These are phyloP conservation scores for Pseudocercospora macadamiae DNA, from an alignment of 2,329 filamentous ascomycete species.

Conservation along the genomic window DNA sequence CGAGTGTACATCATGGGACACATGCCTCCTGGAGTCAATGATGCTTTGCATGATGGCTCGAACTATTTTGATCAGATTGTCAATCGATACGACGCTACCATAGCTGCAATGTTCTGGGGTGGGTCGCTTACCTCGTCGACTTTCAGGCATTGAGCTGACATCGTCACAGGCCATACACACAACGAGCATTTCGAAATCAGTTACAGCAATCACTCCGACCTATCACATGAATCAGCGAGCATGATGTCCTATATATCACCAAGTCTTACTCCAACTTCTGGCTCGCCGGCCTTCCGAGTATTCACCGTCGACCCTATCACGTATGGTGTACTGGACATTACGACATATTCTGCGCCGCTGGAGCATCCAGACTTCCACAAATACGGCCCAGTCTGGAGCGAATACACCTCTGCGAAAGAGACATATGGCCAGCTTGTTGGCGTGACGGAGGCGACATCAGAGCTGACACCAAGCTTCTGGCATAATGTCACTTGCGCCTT, in stretches of 20 bases:
- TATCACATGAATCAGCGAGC: constrained; percentile 48
- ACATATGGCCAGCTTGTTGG: constrained; percentile 51
- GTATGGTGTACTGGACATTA: constrained; percentile 58
- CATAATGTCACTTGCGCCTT: constrained; percentile 59
- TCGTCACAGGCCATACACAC: constrained; percentile 56
- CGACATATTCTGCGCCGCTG: constrained; percentile 60
- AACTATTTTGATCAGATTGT: constrained; percentile 41
- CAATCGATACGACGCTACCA: constrained; percentile 56
- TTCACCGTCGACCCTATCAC: constrained; percentile 62
- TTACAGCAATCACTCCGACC: constrained; percentile 54
- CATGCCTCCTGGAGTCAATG: constrained; percentile 54
- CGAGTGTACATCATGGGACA: constrained; percentile 63
- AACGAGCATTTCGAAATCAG: constrained; percentile 60
- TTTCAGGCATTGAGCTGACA: background rate
- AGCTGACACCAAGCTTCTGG: constrained; percentile 63
- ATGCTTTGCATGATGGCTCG: constrained; percentile 56
- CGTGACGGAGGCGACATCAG: constrained; percentile 40
- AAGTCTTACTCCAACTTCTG: constrained; percentile 59
- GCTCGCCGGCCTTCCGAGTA: constrained; percentile 61
- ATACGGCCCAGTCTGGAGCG: constrained; percentile 54
- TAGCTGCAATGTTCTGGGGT: constrained; percentile 58
- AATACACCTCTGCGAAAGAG: constrained; percentile 61
- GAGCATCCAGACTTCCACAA: constrained; percentile 47
- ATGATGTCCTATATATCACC: constrained; percentile 59
- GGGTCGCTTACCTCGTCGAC: background rate